These are phyloP conservation scores for Schizochytrium sp. DNA, from an alignment of 108 stramenopile species.

Conservation along the genomic window DNA sequence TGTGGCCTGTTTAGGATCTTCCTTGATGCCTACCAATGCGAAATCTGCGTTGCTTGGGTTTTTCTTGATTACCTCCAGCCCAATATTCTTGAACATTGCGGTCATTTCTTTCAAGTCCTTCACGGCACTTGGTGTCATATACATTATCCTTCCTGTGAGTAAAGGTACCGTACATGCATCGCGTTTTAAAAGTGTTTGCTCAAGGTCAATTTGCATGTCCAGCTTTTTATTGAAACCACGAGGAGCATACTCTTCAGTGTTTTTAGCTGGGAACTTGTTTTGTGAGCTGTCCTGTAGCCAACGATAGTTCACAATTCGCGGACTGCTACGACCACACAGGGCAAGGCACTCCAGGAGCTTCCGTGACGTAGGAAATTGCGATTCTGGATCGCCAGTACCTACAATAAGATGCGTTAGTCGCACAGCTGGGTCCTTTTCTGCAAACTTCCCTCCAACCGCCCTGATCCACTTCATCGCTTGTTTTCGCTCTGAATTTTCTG, in stretches of 20 bases:
- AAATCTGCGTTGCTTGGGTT: background rate
- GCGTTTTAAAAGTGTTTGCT: background rate
- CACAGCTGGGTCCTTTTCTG: constrained; percentile 14
- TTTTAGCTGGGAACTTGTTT: constrained; percentile 10
- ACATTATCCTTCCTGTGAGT: background rate
- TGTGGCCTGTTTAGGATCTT: background rate
- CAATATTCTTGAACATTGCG: constrained; percentile 21
- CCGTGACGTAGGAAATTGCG: constrained; percentile 13
- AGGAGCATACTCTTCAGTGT: constrained; percentile 41
- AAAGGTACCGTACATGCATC: constrained; percentile 11
- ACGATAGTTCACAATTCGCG: constrained; percentile 16
- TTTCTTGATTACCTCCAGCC: background rate
- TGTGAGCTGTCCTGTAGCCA: constrained; percentile 20
- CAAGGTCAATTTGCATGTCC: background rate
- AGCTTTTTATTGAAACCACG: constrained; percentile 17
- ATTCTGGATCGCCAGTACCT: background rate
- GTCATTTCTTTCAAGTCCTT: constrained; percentile 16
- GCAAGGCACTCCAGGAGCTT: constrained; percentile 21
- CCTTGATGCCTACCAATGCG: background rate
- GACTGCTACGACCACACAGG: constrained; percentile 1
- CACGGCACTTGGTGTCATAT: background rate
- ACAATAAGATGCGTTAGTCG: constrained; percentile 7
- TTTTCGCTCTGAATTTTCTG: background rate
- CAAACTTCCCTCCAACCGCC: background rate
- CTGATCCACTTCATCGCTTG: background rate